Percentiles rank a stretch among this genome's conserved stretches.
These are phyloP conservation scores for Mucor piriformis DNA, from an alignment of 371 early-diverging fungal species.

Conservation along the genomic window DNA sequence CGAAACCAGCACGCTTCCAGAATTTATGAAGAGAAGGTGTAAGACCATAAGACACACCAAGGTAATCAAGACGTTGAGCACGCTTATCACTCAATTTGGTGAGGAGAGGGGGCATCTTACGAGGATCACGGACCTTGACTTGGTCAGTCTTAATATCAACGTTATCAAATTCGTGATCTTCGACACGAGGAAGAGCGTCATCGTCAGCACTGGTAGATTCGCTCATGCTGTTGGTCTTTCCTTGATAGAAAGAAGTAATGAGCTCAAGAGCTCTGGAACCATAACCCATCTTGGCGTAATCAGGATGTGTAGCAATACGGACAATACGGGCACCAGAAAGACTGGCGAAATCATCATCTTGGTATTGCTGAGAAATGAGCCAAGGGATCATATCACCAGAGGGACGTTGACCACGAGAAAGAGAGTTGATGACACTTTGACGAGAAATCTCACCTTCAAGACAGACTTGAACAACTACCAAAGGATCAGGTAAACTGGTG, in stretches of 20 bases:
- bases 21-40: constrained; percentile 92
- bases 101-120: constrained; percentile 89
- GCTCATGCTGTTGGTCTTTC: constrained; percentile 70
- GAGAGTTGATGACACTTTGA: constrained; percentile 80
- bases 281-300: constrained; percentile 97
- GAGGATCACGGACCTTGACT: constrained; percentile 83
- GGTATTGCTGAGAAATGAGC: constrained; percentile 95
- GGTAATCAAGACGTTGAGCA: constrained; percentile 85
- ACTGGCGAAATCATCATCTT: constrained; percentile 95
- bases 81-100: constrained; percentile 80
- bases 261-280: constrained; percentile 89
- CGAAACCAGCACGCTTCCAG: constrained; percentile 94
- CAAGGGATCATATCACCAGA: constrained; percentile 99
- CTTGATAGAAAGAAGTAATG: constrained; percentile 86
- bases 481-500: constrained; percentile 87
- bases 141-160: constrained; percentile 76
- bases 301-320: constrained; percentile 99
- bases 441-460: constrained; percentile 95
- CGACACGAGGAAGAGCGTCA: constrained; percentile 55
- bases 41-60: constrained; percentile 98
- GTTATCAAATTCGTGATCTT: constrained; percentile 65
- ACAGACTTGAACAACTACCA: constrained; percentile 92
- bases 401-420: constrained; percentile 85
- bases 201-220: constrained; percentile 57
- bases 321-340: constrained; percentile 98